phyloP scores from a whole-genome alignment of 495 filamentous ascomycete genomes.

The Cryomyces antarcticus region DNA sequence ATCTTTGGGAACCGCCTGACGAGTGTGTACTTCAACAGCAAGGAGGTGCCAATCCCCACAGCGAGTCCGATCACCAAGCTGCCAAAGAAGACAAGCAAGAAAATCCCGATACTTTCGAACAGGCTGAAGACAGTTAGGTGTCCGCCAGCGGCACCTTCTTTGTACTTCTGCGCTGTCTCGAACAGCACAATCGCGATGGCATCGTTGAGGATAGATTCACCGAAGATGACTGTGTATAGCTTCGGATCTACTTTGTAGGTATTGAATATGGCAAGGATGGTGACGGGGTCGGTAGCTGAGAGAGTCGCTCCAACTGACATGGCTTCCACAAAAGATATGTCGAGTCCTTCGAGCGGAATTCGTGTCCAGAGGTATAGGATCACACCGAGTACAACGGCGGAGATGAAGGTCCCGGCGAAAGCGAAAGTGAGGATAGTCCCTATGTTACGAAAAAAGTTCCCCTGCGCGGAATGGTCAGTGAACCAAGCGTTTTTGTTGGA shows the following conservation, averaged over 20 bases:
- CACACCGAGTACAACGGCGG: slow-evolving; percentile 73
- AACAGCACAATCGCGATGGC: slow-evolving; percentile 96
- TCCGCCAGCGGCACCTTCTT: slow-evolving; percentile 33
- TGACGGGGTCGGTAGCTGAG: slow-evolving; percentile 92
- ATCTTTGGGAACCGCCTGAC: slow-evolving; percentile 86
- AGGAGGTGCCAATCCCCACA: slow-evolving; percentile 68
- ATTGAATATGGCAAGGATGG: slow-evolving; percentile 96
- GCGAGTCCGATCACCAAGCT: slow-evolving; percentile 74
- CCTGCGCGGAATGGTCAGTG: slow-evolving; percentile 18
- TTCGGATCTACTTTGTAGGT: slow-evolving; percentile 98
- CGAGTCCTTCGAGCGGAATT: slow-evolving; percentile 64
- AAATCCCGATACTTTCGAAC: slow-evolving; percentile 80
- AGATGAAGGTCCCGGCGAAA: slow-evolving; percentile 93
- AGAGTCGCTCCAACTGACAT: slow-evolving; percentile 90
- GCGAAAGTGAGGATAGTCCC: slow-evolving; percentile 97
- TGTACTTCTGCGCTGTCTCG: slow-evolving; percentile 85
- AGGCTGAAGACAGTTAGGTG: slow-evolving; percentile 47
- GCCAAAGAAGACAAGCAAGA: slow-evolving; percentile 89
- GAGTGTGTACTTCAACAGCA: slow-evolving; percentile 81
- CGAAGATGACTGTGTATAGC: slow-evolving; percentile 94
- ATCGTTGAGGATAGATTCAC: slow-evolving; percentile 94
- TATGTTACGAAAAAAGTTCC: slow-evolving; percentile 96
- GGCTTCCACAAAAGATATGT: slow-evolving; percentile 79
- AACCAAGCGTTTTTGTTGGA: background rate
- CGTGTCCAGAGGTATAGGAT: slow-evolving; percentile 77